These are phyloP conservation scores for Ceratobasidium sp. DNA, from an alignment of 1,284 basidiomycete genomes.

Conservation along the genomic window DNA sequence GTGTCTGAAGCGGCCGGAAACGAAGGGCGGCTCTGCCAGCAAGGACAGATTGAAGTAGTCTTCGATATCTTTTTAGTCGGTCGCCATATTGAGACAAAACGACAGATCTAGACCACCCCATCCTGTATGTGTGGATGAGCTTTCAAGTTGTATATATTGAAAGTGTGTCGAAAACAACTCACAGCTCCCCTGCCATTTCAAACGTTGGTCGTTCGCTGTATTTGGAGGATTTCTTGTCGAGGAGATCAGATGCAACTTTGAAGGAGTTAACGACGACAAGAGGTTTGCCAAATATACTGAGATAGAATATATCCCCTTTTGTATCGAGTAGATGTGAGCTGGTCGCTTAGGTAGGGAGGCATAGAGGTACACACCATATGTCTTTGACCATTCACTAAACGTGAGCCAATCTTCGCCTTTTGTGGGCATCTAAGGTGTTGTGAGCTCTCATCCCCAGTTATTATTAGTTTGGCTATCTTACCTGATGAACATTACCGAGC, in stretches of 20 bases:
- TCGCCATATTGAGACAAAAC: slow-evolving; percentile 36
- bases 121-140: background rate
- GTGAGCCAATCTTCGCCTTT: slow-evolving; percentile 37
- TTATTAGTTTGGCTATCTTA: background rate
- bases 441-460: background rate
- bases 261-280: slow-evolving; percentile 43
- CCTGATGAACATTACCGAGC: slow-evolving; percentile 35
- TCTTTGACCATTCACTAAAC: slow-evolving; percentile 32
- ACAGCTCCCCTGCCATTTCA: slow-evolving; percentile 36
- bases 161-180: background rate
- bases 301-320: slow-evolving; percentile 41
- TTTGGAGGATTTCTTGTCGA: slow-evolving; percentile 43
- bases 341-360: no score
- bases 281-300: slow-evolving; percentile 40
- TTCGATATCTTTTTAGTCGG: slow-evolving; percentile 33
- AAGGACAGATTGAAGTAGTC: slow-evolving; percentile 28
- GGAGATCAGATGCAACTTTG: slow-evolving; percentile 43
- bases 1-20: slow-evolving; percentile 29
- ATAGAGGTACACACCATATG: slow-evolving; percentile 5
- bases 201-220: slow-evolving; percentile 45
- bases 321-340: background rate
- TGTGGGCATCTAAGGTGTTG: slow-evolving; percentile 14
- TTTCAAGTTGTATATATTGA: background rate
- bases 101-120: slow-evolving; percentile 36
- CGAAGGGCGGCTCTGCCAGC: slow-evolving; percentile 7